These are phyloP conservation scores for Leccinum longicurvipes DNA, from an alignment of 768 basidiomycete genomes.

Conservation along the genomic window DNA sequence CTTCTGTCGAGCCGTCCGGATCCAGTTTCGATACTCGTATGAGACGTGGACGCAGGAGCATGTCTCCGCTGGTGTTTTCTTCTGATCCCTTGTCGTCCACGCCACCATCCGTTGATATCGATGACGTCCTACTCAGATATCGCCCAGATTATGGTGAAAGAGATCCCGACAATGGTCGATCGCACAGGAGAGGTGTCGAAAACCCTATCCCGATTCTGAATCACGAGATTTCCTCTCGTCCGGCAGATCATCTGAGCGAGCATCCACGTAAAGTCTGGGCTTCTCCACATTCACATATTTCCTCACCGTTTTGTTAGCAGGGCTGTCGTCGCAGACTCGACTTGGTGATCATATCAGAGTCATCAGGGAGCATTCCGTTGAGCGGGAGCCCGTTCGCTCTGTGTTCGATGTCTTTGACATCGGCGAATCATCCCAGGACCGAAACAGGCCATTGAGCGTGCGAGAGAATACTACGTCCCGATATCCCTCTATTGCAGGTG, in stretches of 20 bases:
- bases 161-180: slow-evolving; percentile 1
- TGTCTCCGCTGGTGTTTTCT: slow-evolving; percentile 25
- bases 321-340: slow-evolving; percentile 4
- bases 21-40: slow-evolving; percentile 6
- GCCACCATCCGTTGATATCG: slow-evolving; percentile 10
- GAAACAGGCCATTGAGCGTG: slow-evolving; percentile 9
- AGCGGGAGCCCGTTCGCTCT: slow-evolving; percentile 22
- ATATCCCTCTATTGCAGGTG: slow-evolving; percentile 12
- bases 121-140: slow-evolving; percentile 19
- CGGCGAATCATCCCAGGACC: slow-evolving; percentile 18
- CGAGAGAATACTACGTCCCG: slow-evolving; percentile 10
- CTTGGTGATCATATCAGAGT: slow-evolving; percentile 16
- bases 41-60: slow-evolving; percentile 19
- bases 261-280: slow-evolving; percentile 9
- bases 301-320: neutral
- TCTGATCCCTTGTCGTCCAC: slow-evolving; percentile 14
- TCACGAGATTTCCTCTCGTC: slow-evolving; percentile 2
- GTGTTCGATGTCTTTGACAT: slow-evolving; percentile 31
- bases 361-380: slow-evolving; percentile 19
- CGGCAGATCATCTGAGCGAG: slow-evolving; percentile 3
- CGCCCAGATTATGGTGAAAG: neutral
- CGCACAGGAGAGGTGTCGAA: slow-evolving; percentile 7
- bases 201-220: slow-evolving; percentile 3
- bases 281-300: neutral
- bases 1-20: slow-evolving; percentile 8